A percentile compares a stretch with the other conserved stretches of the same genome.
phyloP scores from a whole-genome alignment of 2,329 filamentous ascomycete genomes.

The Fusarium mundagurra region DNA sequence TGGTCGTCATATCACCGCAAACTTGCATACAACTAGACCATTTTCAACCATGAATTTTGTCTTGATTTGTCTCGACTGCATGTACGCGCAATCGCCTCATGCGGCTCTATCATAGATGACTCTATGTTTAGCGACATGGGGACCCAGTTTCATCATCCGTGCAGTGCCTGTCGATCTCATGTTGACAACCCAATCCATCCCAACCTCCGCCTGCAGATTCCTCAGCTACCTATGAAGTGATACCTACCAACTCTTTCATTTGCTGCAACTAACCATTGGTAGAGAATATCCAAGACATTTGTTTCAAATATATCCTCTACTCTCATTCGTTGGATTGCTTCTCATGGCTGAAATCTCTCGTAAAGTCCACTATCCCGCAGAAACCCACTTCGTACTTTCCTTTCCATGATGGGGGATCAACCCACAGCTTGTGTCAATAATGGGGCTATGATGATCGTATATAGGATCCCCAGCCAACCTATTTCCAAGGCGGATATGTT shows the following conservation, averaged over 20 bases:
- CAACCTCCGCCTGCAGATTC: not conserved
- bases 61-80: not conserved
- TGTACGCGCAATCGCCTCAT: constrained; percentile 23
- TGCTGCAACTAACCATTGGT: not conserved
- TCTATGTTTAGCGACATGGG: constrained; percentile 26
- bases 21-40: not conserved
- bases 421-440: constrained; percentile 6
- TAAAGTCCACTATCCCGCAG: constrained; percentile 22
- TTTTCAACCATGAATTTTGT: not conserved
- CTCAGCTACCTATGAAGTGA: not conserved
- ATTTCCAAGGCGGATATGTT: not conserved
- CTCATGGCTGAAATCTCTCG: constrained; percentile 7
- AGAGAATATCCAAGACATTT: not conserved
- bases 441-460: constrained; percentile 24
- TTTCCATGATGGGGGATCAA: constrained; percentile 13
- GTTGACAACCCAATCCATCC: not conserved
- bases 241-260: not conserved
- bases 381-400: constrained; percentile 13
- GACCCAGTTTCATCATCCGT: constrained; percentile 1
- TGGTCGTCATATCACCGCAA: not conserved
- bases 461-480: constrained; percentile 13
- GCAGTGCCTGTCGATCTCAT: constrained; percentile 26
- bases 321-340: not conserved
- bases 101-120: constrained; percentile 19
- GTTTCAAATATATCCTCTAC: not conserved